Conservation (phyloP, 1,139 yeast genomes). For the Diutina pseudorugosa region DNA sequence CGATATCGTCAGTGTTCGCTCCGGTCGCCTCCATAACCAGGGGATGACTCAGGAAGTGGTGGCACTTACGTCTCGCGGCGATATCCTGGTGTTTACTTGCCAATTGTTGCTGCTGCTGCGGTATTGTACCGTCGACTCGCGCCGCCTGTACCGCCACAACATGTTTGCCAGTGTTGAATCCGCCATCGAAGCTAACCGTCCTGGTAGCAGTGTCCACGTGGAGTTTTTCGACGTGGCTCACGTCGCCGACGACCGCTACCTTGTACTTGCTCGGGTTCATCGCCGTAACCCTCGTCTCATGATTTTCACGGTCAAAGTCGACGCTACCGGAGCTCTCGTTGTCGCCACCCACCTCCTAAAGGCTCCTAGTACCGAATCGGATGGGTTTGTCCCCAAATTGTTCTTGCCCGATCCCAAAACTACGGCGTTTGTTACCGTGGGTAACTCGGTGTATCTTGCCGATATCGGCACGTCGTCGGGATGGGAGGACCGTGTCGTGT, state of each 20-base stretch:
- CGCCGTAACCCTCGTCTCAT: slow-evolving; percentile 22
- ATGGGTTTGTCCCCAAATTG: slow-evolving; percentile 15
- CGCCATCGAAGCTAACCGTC: slow-evolving; percentile 16
- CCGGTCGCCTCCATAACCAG: slow-evolving; percentile 41
- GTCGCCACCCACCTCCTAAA: slow-evolving; percentile 44
- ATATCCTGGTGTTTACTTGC: slow-evolving; percentile 11
- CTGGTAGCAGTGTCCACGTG: slow-evolving; percentile 20
- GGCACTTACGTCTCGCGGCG: slow-evolving; percentile 36
- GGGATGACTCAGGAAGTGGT: slow-evolving; percentile 32
- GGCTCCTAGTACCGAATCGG: slow-evolving; percentile 25
- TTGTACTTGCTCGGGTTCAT: slow-evolving; percentile 25
- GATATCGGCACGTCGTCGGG: slow-evolving; percentile 44
- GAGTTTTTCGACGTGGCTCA: slow-evolving; percentile 38
- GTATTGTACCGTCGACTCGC: not conserved
- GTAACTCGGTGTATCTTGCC: slow-evolving; percentile 50
- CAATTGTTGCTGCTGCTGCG: not conserved
- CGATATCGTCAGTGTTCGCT: slow-evolving; percentile 49
- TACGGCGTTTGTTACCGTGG: slow-evolving; percentile 54
- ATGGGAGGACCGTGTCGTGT: slow-evolving; percentile 69
- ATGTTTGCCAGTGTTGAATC: slow-evolving; percentile 21
- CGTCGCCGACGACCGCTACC: slow-evolving; percentile 20
- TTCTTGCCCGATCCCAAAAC: slow-evolving; percentile 48
- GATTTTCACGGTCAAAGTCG: slow-evolving; percentile 44
- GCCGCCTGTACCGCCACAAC: slow-evolving; percentile 17
- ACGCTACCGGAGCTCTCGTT: slow-evolving; percentile 39